Base-by-base conservation (phyloP, 768 basidiomycete species). In the Kwoniella heveanensis region DNA sequence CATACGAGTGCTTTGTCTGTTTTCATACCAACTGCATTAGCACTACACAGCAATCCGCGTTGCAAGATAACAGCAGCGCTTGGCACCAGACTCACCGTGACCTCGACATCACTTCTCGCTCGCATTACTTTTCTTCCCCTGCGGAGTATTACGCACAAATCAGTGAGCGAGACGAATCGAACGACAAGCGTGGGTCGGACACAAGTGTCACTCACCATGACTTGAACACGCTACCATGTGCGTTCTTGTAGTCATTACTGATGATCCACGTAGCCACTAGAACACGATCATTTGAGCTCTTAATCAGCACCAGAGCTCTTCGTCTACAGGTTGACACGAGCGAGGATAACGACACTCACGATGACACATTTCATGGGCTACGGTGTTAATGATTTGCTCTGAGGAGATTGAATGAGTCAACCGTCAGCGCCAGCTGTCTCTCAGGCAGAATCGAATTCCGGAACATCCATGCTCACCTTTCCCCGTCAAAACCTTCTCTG, bases 321-420 rank as follows among this genome's bases (percentile, higher is more conserved):
- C n/a, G n/a, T n/a, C n/a, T n/a, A n/a, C n/a, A n/a, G 2, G 12
- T 6, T 37, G 36, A 32, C 32, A 32, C 7, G 5, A 32, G 49
- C 12, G 17, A 37, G 37, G 25, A 32, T 5, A 9, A 68, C 25
- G 8, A 15, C 21, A 63, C 77, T 61, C 53, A 78, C 77, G 79
- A 81, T 93, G 92, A 71, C 91, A 93, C 91, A 93, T 92, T 77
- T 94, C 92, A 70, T 94, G 92, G 29, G 90, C 87, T 13, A 94
- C 80, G 0, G 91, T 93, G 71, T 88, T 88, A 36, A 88, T 83
- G 53, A 93, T 88, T 39, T 90, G 86, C 57, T 90, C 91, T 92
- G 62, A 22, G 13, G n/a, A 10, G 19, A 32, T 13, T 6, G 13
- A 13, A 32, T 32, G n/a, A n/a, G n/a, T n/a, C n/a, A n/a, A n/a